phyloP scores from a whole-genome alignment of 164 flowering plant genomes.

The Vitis riparia region DNA sequence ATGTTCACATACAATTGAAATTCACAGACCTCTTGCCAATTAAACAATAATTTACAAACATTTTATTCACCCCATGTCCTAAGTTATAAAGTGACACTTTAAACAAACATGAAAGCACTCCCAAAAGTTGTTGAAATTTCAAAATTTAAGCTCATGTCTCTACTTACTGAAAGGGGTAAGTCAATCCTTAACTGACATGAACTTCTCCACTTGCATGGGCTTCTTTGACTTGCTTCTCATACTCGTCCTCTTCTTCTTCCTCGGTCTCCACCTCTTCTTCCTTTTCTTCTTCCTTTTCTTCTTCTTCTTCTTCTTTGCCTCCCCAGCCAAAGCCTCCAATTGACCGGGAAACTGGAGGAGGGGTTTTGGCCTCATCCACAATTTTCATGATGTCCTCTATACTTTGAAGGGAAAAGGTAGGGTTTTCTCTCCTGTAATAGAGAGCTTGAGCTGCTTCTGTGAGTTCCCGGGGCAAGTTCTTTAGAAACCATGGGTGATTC shows the following conservation, averaged over 20 bases:
- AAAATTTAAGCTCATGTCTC: background rate
- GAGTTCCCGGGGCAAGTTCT: conserved; percentile 73
- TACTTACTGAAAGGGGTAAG: background rate
- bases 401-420: conserved; percentile 56
- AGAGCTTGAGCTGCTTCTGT: conserved; percentile 58
- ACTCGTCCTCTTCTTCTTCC: conserved; percentile 58
- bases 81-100: background rate
- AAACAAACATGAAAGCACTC: conserved; percentile 7
- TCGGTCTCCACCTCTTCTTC: conserved; percentile 28
- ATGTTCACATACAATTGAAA: background rate
- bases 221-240: conserved; percentile 57
- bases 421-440: conserved; percentile 55
- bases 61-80: conserved; percentile 6
- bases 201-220: conserved; percentile 64
- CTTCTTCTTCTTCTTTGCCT: conserved; percentile 43
- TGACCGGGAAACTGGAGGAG: conserved; percentile 54
- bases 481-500: conserved; percentile 79
- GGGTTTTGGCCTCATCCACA: conserved; percentile 61
- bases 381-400: conserved; percentile 77
- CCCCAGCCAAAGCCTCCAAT: conserved; percentile 62
- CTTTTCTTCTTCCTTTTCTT: conserved; percentile 11
- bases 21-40: background rate
- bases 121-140: background rate
- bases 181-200: conserved; percentile 28
- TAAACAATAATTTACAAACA: conserved; percentile 12